Conservation (phyloP, 2,329 filamentous ascomycete genomes). For the Sporothrix phasma region DNA sequence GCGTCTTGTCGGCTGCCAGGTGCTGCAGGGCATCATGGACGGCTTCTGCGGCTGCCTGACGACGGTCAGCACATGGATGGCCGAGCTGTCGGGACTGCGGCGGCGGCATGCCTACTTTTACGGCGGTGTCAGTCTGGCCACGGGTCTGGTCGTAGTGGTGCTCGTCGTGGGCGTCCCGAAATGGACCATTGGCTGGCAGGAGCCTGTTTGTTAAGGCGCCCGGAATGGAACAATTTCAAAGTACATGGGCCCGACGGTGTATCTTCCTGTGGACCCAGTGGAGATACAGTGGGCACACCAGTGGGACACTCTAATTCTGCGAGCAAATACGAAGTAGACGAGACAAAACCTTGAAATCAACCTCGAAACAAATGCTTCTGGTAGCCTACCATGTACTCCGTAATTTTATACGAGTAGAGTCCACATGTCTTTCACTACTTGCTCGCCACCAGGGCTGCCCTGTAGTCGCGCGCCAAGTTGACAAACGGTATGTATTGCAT, state of each 20-base stretch:
- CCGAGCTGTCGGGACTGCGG: conserved; percentile 45
- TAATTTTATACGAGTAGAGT: too few species aligned
- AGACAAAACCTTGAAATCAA: too few species aligned
- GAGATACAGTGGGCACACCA: too few species aligned
- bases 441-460: conserved; percentile 18
- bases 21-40: conserved; percentile 53
- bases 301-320: too few species aligned
- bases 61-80: conserved; percentile 58
- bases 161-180: conserved; percentile 64
- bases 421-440: too few species aligned
- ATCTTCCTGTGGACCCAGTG: too few species aligned
- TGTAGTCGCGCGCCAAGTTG: conserved; percentile 36
- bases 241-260: too few species aligned
- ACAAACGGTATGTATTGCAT: conserved; percentile 37
- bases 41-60: conserved; percentile 59
- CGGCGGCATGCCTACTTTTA: conserved; percentile 55
- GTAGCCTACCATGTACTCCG: too few species aligned
- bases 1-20: conserved; percentile 51
- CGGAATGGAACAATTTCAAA: neutral
- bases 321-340: too few species aligned
- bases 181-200: conserved; percentile 53
- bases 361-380: too few species aligned
- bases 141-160: conserved; percentile 50
- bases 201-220: neutral
- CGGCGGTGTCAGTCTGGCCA: conserved; percentile 48